Evolutionary conservation across 176 grass and related monocot species (phyloP).

Genomic region (Alopecurus myosuroides): DNA sequence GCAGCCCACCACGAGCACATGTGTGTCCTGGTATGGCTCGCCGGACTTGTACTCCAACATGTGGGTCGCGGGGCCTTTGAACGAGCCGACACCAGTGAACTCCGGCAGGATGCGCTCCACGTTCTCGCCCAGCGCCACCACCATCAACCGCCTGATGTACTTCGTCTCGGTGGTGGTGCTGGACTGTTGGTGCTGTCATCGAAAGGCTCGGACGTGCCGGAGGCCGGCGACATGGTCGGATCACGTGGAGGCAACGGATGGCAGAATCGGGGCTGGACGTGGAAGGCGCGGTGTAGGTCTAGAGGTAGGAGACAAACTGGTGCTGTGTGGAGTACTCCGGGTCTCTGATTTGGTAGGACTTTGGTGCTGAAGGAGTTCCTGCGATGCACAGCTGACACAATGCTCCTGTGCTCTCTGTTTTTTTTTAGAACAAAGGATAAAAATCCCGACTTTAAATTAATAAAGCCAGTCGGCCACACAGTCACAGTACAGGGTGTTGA

Average conservation of each 20-base stretch:
- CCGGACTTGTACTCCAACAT: conserved; percentile 12
- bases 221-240: neutral
- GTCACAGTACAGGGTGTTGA: too few relatives aligned
- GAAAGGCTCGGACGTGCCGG: neutral
- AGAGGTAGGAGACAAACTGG: conserved; percentile 24
- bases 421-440: too few relatives aligned
- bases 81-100: conserved; percentile 1
- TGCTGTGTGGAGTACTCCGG: conserved; percentile 18
- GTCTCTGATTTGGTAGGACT: too few relatives aligned
- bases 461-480: too few relatives aligned
- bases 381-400: too few relatives aligned
- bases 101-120: neutral
- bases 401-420: too few relatives aligned
- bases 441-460: too few relatives aligned
- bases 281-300: conserved; percentile 13
- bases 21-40: neutral
- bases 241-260: neutral
- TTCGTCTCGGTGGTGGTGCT: neutral
- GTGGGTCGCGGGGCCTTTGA: conserved; percentile 4
- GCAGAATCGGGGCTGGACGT: neutral
- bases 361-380: too few relatives aligned
- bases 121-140: conserved; percentile 34
- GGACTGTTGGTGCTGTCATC: neutral
- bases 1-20: conserved; percentile 31
- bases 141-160: conserved; percentile 15